Percentiles rank a stretch among this genome's conserved stretches.
These are phyloP conservation scores for Chara braunii DNA, from an alignment of 139 green algal species.

Conservation along the genomic window DNA sequence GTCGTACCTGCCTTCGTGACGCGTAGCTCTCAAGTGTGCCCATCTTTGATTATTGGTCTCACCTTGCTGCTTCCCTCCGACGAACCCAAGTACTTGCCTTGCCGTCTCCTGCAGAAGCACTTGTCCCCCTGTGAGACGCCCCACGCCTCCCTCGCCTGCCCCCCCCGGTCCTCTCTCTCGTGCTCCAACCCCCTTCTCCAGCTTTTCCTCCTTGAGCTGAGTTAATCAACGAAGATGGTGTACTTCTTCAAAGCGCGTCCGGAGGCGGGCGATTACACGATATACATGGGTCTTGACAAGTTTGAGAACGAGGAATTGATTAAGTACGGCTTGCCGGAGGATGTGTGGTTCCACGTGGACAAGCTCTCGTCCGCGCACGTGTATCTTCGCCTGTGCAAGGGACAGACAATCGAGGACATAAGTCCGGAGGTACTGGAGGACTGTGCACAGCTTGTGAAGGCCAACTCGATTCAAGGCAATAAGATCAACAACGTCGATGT, in stretches of 20 bases:
- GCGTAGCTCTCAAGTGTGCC: no score
- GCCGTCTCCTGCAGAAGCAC: no score
- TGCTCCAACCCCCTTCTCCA: no score
- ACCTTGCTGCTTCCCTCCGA: no score
- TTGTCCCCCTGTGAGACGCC: no score
- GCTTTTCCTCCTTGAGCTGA: no score
- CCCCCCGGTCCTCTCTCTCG: no score
- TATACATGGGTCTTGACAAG: constrained; percentile 85
- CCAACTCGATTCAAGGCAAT: constrained; percentile 87
- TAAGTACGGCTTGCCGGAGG: constrained; percentile 62
- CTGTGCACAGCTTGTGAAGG: constrained; percentile 81
- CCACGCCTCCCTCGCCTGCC: no score
- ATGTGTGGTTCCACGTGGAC: constrained; percentile 93
- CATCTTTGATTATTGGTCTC: no score
- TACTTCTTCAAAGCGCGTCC: constrained; percentile 72
- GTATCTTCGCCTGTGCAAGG: constrained; percentile 76
- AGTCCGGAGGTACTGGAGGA: constrained; percentile 77
- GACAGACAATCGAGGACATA: constrained; percentile 61
- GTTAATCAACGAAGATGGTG: constrained; percentile 76
- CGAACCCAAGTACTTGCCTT: no score
- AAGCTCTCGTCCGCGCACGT: constrained; percentile 89
- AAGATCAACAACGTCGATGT: constrained; percentile 76
- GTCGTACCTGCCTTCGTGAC: no score
- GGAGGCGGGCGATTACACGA: constrained; percentile 57
- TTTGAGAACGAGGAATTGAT: constrained; percentile 95